Evolutionary conservation across 352 stramenopile species (phyloP).

Genomic region (Phytophthora pluvialis): DNA sequence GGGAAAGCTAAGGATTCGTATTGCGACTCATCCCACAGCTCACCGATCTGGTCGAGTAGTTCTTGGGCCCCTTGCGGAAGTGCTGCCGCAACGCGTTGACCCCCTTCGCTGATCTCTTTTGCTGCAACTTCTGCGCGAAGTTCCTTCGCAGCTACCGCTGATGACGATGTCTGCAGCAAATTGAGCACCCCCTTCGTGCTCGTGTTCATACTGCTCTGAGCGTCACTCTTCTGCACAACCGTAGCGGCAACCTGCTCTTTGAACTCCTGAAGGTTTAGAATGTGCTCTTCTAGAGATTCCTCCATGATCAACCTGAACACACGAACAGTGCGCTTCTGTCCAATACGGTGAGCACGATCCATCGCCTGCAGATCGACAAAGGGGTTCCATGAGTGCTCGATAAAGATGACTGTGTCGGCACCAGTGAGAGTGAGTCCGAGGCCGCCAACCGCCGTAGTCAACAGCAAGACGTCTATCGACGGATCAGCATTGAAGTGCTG

Average conservation of each 20-base stretch:
- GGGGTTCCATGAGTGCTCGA: conserved; percentile 99
- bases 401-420: conserved; percentile 97
- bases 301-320: conserved; percentile 86
- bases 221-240: conserved; percentile 61
- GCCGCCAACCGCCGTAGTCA: conserved; percentile 95
- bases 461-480: conserved; percentile 93
- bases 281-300: conserved; percentile 76
- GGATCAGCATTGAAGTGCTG: conserved; percentile 93
- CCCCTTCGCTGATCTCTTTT: conserved; percentile 5
- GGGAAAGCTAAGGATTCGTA: conserved; percentile 81
- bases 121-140: conserved; percentile 13
- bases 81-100: conserved; percentile 11
- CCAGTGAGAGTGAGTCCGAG: conserved; percentile 97
- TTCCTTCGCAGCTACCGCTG: conserved; percentile 44
- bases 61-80: conserved; percentile 45
- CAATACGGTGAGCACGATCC: conserved; percentile 84
- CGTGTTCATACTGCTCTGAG: conserved; percentile 61
- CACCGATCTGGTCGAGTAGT: conserved; percentile 69
- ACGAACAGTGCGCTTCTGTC: conserved; percentile 70
- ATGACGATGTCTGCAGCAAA: conserved; percentile 64
- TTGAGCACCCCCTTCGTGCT: conserved; percentile 72
- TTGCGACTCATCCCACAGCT: conserved; percentile 84
- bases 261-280: conserved; percentile 81
- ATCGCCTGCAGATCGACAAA: conserved; percentile 95
- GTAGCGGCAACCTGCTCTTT: conserved; percentile 77